Conservation (phyloP, 306 rosid species). For the Geum urbanum region DNA sequence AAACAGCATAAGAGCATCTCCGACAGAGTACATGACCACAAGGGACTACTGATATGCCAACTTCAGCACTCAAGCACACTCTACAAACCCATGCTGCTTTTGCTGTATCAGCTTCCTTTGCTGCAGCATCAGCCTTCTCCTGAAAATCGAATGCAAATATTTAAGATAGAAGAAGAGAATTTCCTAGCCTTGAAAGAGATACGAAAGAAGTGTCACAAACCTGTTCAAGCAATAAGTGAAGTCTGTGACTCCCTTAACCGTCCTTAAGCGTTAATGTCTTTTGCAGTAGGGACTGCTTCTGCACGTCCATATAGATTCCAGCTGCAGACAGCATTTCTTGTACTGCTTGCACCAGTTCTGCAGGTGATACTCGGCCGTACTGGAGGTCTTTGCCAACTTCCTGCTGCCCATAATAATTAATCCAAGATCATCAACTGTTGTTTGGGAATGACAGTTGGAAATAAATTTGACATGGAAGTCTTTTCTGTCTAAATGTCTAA, state of each 20-base stretch:
- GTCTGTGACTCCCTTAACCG: conserved; percentile 77
- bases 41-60: conserved; percentile 73
- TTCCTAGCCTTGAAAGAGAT: background rate
- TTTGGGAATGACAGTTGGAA: too few relatives aligned
- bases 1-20: conserved; percentile 84
- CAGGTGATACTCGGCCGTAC: conserved; percentile 76
- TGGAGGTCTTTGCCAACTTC: conserved; percentile 52
- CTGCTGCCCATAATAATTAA: conserved; percentile 23
- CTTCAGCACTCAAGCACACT: conserved; percentile 79
- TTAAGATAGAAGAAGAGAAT: background rate
- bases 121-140: conserved; percentile 73
- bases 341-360: conserved; percentile 88
- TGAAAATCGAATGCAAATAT: conserved; percentile 28
- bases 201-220: conserved; percentile 38
- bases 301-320: conserved; percentile 80
- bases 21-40: conserved; percentile 98
- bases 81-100: conserved; percentile 95
- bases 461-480: background rate
- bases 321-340: conserved; percentile 90
- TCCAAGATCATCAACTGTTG: background rate
- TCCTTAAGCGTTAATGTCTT: conserved; percentile 75
- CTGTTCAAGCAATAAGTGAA: conserved; percentile 79
- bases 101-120: conserved; percentile 89
- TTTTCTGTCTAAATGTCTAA: too few relatives aligned
- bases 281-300: conserved; percentile 71